A percentile compares a stretch with the other conserved stretches of the same genome.
Conservation (phyloP, 2,329 filamentous ascomycete species). For the Neofusicoccum parvum region DNA sequence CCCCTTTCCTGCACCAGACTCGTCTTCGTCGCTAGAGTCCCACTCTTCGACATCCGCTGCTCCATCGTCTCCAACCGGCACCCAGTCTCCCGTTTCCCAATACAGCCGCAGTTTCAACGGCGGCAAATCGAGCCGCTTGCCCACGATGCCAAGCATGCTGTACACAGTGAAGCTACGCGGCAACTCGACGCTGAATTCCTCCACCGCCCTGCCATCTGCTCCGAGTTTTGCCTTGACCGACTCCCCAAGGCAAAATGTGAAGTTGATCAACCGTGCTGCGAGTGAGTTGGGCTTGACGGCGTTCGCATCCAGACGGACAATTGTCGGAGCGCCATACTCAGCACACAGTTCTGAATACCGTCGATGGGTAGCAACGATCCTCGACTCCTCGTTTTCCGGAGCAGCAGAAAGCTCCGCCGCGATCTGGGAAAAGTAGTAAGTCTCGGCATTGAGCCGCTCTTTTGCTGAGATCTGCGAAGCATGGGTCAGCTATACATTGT, state of each 20-base stretch:
- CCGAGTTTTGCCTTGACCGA: constrained; percentile 25
- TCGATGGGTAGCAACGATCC: constrained; percentile 66
- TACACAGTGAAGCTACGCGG: constrained; percentile 82
- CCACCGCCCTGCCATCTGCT: constrained; percentile 24
- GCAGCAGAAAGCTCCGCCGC: constrained; percentile 70
- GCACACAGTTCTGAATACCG: constrained; percentile 74
- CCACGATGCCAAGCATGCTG: constrained; percentile 75
- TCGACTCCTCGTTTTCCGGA: constrained; percentile 54
- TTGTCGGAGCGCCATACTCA: constrained; percentile 70
- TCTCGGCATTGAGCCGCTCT: constrained; percentile 84
- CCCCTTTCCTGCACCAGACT: constrained; percentile 36
- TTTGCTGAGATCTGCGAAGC: constrained; percentile 59
- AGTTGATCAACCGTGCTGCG: constrained; percentile 71
- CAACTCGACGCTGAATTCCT: constrained; percentile 51
- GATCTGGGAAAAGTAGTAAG: constrained; percentile 89
- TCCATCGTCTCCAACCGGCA: constrained; percentile 69
- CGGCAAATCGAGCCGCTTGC: constrained; percentile 65
- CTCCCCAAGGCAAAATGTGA: constrained; percentile 58
- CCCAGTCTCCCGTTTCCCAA: constrained; percentile 91
- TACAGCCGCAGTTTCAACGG: constrained; percentile 69
- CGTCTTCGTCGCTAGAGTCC: constrained; percentile 46
- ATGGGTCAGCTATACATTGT: background rate
- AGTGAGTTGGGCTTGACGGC: constrained; percentile 76
- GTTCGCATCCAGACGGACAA: constrained; percentile 50
- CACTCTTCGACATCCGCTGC: constrained; percentile 57